Conservation (phyloP, 2,329 filamentous ascomycete genomes). For the Chalara sp. region DNA sequence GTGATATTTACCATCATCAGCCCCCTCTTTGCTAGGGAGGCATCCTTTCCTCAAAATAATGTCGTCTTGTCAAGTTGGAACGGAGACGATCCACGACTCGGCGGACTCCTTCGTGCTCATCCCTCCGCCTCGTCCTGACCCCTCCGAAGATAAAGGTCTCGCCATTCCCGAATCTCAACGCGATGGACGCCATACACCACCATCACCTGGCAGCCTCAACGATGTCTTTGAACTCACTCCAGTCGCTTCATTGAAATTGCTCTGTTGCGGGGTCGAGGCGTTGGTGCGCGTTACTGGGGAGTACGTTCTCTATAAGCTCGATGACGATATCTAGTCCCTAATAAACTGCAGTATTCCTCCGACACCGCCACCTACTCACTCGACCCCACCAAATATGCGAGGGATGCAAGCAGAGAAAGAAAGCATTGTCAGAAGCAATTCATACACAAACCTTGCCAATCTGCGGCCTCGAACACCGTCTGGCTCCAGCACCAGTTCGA, state of each 20-base stretch:
- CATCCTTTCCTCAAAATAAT: not conserved
- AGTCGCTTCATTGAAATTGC: constrained; percentile 68
- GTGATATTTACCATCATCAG: no score
- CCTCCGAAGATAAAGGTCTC: constrained; percentile 24
- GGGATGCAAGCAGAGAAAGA: constrained; percentile 57
- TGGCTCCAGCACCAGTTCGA: constrained; percentile 17
- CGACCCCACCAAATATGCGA: constrained; percentile 58
- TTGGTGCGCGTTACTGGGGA: constrained; percentile 70
- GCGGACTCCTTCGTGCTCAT: constrained; percentile 21
- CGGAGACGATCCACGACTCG: constrained; percentile 23
- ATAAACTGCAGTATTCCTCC: constrained; percentile 48
- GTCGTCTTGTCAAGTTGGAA: not conserved
- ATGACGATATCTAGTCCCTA: not conserved
- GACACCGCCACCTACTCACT: constrained; percentile 62
- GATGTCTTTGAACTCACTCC: constrained; percentile 70
- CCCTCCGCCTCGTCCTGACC: constrained; percentile 26
- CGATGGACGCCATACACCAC: constrained; percentile 22
- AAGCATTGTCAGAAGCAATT: constrained; percentile 50
- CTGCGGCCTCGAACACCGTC: constrained; percentile 20
- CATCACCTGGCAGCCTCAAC: constrained; percentile 36
- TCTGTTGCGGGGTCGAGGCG: constrained; percentile 66
- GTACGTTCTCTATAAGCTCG: constrained; percentile 8
- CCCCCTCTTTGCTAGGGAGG: no score
- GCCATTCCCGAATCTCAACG: constrained; percentile 10
- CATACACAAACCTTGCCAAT: constrained; percentile 34